Evolutionary conservation across 441 rosid species (phyloP), one percentile per base, ranked within the genome.

Genomic region (Sinapis alba): DNA sequence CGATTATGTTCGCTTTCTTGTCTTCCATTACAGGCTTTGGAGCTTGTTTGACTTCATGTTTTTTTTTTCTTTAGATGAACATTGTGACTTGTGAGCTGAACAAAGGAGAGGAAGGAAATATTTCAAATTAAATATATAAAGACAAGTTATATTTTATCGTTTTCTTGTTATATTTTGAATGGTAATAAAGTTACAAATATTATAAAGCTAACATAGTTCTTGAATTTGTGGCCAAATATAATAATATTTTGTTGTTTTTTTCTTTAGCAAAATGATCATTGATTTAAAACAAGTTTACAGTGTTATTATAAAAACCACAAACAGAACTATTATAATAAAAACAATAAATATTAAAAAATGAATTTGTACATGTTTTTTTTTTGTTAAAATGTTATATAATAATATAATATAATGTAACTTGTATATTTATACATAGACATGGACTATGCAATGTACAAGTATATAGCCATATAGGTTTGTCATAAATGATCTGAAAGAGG

Each of bases 11-110:
- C 18, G 81, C 87, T 78, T 84, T 90, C 87, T 78, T 88, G 83
- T 90, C 88, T 83, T 89, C 98, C 96, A 89, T 89, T 81, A 85
- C 21, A 78, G 68, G n/a, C 9, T 13, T 75, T 68, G 51, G 66
- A 56, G 65, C 71, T 76, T 74, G 70, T 70, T 51, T 75, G 67
- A 62, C 69, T 32, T 78, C 73, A 54, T 43, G 51, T 71, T 5
- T 60, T 11, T 6, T 65, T 5, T 28, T 67, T 26, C 43, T 5
- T 60, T 41, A 27, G 45, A 69, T 62, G 65, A 69, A 43, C 79
- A 75, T 65, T 2, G 13, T 16, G 50, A 18, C 34, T 10, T 9
- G 18, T 18, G 34, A 21, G 23, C 12, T 58, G 62, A 65, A 27
- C n/a, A 9, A 43, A 16, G 16, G 18, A 36, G 36, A 68, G 21